Evolutionary conservation across 163 green algal species (phyloP), one percentile per base, ranked within the genome.

Genomic region (Scenedesmus sp.): DNA sequence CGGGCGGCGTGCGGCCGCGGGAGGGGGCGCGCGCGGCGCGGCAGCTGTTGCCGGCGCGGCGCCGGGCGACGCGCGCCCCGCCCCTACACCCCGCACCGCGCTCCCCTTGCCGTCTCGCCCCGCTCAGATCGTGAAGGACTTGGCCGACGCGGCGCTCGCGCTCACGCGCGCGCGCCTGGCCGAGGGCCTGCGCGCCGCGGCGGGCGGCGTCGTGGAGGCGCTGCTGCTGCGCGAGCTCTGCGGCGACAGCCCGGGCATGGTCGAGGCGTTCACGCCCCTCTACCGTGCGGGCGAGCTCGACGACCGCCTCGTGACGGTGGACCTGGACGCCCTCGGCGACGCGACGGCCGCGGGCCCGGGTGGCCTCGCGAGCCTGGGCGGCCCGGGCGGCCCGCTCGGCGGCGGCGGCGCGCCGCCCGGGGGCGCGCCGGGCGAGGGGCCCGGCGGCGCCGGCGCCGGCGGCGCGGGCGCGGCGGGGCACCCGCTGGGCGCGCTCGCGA

Each of bases 91-190:
- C n/a, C n/a, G n/a, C n/a, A n/a, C n/a, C n/a, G n/a, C n/a, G n/a
- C n/a, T n/a, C n/a, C n/a, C n/a, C n/a, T n/a, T n/a, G n/a, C n/a
- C n/a, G n/a, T n/a, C n/a, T n/a, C n/a, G n/a, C n/a, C n/a, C n/a
- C n/a, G n/a, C n/a, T n/a, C n/a, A n/a, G n/a, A 98, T 98, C 65
- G 94, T 98, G 14, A 83, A 94, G 11, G 96, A 98, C 78, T 84
- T 99, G 70, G 93, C 98, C 51, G 96, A 98, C 66, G 93, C 91
- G 17, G 89, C 94, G 10, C 89, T 98, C 31, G 45, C 88, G n/a
- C 85, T 97, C 70, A 93, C 91, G 28, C 80, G 80, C 31, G 63
- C 80, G 20, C 81, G 85, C 36, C 78, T 87, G 26, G 85, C 51
- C 53, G 71, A 82, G 45, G 73, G 80, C 66, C 33, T 89, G 50